Evolutionary conservation across 2,329 filamentous ascomycete genomes (phyloP).

Genomic region (Hymenoscyphus fraxineus): DNA sequence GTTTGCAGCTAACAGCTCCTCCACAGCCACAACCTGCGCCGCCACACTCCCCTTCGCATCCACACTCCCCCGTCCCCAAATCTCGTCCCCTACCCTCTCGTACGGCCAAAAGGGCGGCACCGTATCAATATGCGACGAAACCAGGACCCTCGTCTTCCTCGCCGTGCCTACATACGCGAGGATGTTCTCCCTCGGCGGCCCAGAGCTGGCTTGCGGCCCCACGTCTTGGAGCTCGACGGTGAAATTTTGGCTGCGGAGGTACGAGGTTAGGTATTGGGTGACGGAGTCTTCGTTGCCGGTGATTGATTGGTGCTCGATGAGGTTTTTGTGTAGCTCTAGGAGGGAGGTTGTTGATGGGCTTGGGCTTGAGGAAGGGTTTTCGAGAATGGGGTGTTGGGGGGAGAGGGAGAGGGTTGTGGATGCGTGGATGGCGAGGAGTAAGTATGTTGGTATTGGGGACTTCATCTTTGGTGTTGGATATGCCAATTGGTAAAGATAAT

Average conservation of each 20-base stretch:
- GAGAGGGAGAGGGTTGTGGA: background rate
- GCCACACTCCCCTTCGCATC: conserved; percentile 70
- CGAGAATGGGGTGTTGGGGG: conserved; percentile 17
- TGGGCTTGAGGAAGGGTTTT: background rate
- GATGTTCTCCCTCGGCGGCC: conserved; percentile 48
- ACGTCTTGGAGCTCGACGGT: conserved; percentile 57
- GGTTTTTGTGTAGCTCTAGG: conserved; percentile 57
- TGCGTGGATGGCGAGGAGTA: conserved; percentile 1
- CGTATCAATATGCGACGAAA: conserved; percentile 64
- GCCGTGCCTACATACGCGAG: conserved; percentile 53
- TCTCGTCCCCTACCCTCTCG: conserved; percentile 42
- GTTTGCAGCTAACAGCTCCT: conserved; percentile 45
- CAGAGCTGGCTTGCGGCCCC: conserved; percentile 20
- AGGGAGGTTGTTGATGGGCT: conserved; percentile 34
- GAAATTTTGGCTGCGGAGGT: conserved; percentile 55
- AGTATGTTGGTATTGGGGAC: background rate
- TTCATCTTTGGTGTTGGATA: conserved; percentile 1
- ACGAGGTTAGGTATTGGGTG: conserved; percentile 54
- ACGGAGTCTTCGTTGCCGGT: conserved; percentile 57
- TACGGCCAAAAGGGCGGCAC: conserved; percentile 49
- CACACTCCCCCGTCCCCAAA: conserved; percentile 71
- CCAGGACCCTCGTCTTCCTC: conserved; percentile 46
- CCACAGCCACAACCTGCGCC: conserved; percentile 67
- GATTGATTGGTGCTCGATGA: conserved; percentile 62
- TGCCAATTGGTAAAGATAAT: conserved; percentile 2